Evolutionary conservation across 805 yeast genomes (phyloP).

Genomic region (Priceomyces medius): DNA sequence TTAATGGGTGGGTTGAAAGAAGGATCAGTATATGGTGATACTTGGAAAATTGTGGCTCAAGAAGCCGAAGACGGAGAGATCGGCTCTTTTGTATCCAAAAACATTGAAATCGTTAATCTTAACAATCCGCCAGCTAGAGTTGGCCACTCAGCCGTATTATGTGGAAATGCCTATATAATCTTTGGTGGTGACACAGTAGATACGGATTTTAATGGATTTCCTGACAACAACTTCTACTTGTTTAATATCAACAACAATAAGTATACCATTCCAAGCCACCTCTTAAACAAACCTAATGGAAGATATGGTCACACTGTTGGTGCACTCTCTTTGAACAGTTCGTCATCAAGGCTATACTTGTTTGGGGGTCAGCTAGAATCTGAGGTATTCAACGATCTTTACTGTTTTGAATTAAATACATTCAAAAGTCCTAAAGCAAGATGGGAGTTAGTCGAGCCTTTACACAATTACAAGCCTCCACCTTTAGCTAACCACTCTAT

Average conservation of each 20-base stretch:
- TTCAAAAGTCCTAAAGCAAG: slow-evolving; percentile 79
- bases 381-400: slow-evolving; percentile 79
- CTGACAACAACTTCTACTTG: slow-evolving; percentile 88
- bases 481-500: slow-evolving; percentile 90
- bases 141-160: slow-evolving; percentile 87
- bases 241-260: slow-evolving; percentile 57
- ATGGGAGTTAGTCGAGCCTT: slow-evolving; percentile 74
- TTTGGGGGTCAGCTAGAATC: slow-evolving; percentile 95
- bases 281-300: slow-evolving; percentile 71
- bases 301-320: slow-evolving; percentile 92
- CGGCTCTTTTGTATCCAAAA: slow-evolving; percentile 28
- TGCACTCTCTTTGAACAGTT: slow-evolving; percentile 55
- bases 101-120: slow-evolving; percentile 53
- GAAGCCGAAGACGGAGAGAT: slow-evolving; percentile 22
- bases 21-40: slow-evolving; percentile 88
- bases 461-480: slow-evolving; percentile 56
- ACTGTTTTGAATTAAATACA: slow-evolving; percentile 81
- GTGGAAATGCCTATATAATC: slow-evolving; percentile 92
- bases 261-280: slow-evolving; percentile 45
- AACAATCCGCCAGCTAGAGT: slow-evolving; percentile 93
- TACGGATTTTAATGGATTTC: slow-evolving; percentile 67
- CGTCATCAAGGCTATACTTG: slow-evolving; percentile 60
- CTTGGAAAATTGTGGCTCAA: slow-evolving; percentile 78
- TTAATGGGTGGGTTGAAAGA: slow-evolving; percentile 96
- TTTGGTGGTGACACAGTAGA: slow-evolving; percentile 96